These are phyloP conservation scores for Chara braunii DNA, from an alignment of 139 green algal genomes.

Conservation along the genomic window DNA sequence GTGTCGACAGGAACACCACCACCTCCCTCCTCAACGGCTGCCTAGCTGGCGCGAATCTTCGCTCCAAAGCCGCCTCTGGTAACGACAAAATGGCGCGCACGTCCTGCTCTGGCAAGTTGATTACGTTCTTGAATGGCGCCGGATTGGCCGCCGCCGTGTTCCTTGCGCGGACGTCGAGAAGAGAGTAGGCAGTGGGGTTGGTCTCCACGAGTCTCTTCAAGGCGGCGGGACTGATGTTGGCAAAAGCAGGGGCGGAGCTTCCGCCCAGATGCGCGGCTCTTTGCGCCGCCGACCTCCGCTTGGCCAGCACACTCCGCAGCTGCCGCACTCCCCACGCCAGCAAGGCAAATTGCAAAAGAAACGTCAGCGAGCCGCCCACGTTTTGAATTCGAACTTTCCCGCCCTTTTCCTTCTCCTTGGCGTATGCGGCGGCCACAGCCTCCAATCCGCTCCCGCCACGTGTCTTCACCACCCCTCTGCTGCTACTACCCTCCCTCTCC, in stretches of 20 bases:
- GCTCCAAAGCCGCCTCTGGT: slow-evolving; percentile 20
- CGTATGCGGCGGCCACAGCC: background rate
- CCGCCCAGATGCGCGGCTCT: no score
- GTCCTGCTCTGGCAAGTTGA: slow-evolving; percentile 31
- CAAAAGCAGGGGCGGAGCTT: background rate
- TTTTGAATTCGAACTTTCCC: slow-evolving; percentile 21
- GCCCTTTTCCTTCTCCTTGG: background rate
- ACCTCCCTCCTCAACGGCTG: slow-evolving; percentile 14
- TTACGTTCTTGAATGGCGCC: slow-evolving; percentile 4
- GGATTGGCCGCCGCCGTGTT: slow-evolving; percentile 1
- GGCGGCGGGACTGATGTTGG: background rate
- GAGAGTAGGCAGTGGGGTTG: background rate
- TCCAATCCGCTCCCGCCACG: no score
- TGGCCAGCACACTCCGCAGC: slow-evolving; percentile 23
- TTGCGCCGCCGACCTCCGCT: background rate
- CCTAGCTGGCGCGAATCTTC: slow-evolving; percentile 5
- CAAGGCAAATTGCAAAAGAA: slow-evolving; percentile 30
- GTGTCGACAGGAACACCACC: slow-evolving; percentile 17
- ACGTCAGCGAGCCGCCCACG: slow-evolving; percentile 26
- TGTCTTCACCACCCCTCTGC: no score
- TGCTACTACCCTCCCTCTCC: no score
- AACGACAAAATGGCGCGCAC: no score
- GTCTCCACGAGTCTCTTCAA: slow-evolving; percentile 5
- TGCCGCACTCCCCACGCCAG: slow-evolving; percentile 30
- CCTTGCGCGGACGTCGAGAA: slow-evolving; percentile 15